Base-by-base conservation (phyloP, 2,329 filamentous ascomycete species). In the Macroventuria anomochaeta region DNA sequence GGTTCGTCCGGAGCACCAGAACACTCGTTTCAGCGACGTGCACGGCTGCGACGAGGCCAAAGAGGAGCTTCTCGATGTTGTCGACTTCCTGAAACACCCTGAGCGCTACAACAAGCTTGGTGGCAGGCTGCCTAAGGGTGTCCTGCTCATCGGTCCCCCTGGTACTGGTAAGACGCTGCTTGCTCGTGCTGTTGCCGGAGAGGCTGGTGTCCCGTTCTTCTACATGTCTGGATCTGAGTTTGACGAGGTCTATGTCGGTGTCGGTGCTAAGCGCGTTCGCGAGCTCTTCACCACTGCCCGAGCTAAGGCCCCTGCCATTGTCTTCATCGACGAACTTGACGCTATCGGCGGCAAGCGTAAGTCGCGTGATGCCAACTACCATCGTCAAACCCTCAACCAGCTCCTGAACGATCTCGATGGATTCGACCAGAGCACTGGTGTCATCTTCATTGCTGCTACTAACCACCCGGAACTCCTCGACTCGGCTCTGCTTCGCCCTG, bases 221-320 rank as follows among this genome's bases (percentile, higher is more conserved):
- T 99, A 97, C 83, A 97, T 99, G 93, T 99, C 95, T 70, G 95
- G 95, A 43, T 96, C 91, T 53, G 95, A 99, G 75, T 99, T 99
- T 71, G 95, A 99, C 70, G 95, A 99, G 76, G 89, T 99, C 46
- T 99, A 97, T 70, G 96, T 99, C 29, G 95, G 95, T 71, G 95
- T 99, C 47, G 92, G 93, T 71, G 92, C 92, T 38, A 96, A 99
- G 81, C 90, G 95, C 69, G 93, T 99, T 41, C 91, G 95, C 54
- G 95, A 97, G 58, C 84, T 96, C n/a, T 96, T 96, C 74, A 79
- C 82, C 38, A 86, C 89, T 50, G 93, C 93, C 61, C 90, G 92
- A 63, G 76, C 82, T 60, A 97, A 97, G 79, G 88, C 92, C 3
- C 93, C 93, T 21, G 85, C 91, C 13, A 99, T 99, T 75, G 89